Evolutionary conservation across 331 rosid species (phyloP), one percentile per base, ranked within the genome.

Genomic region (Malus hybrid): DNA sequence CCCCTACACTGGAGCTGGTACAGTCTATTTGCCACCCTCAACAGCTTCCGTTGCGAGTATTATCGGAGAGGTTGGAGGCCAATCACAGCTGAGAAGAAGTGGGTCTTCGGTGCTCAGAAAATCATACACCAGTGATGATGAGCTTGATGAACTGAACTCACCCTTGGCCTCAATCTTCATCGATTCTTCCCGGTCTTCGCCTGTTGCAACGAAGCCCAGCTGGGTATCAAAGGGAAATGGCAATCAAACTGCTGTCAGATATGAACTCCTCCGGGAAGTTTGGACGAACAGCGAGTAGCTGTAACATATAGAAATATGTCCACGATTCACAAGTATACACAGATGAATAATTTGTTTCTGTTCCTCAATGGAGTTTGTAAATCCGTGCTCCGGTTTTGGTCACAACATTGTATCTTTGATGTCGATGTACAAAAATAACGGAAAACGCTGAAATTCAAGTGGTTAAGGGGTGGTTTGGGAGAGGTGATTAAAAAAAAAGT

Each of bases 71-170:
- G 70, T 74, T 36, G 91, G 93, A 81, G 74, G 80, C 24, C 88
- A 86, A 66, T 68, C 92, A 11, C 86, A 90, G 75, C 24, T 24
- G 24, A 24, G 24, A 24, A 24, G 24, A 24, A 24, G 24, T 24
- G 24, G 24, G 24, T 24, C 24, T 24, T 24, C 24, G 24, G 24
- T 24, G 24, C 24, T 24, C 24, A 24, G 24, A 24, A 24, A 24
- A 24, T 24, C 24, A 24, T 24, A 24, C 24, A 24, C 24, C 24
- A 24, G 24, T 24, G 24, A 24, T 24, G 99, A 94, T 63, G 99
- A 94, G 75, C 96, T 94, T 2, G 99, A 94, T 62, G 97, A 94
- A 71, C 71, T 94, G 71, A 86, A 82, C 29, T 90, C 95, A 11
- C 99, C 99, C 63, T 82, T 94, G 74, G 86, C 93, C 60, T 84